Percentiles rank a stretch among this genome's conserved stretches.
phyloP scores from a whole-genome alignment of 1,284 basidiomycete species.

The Malassezia dermatis region DNA sequence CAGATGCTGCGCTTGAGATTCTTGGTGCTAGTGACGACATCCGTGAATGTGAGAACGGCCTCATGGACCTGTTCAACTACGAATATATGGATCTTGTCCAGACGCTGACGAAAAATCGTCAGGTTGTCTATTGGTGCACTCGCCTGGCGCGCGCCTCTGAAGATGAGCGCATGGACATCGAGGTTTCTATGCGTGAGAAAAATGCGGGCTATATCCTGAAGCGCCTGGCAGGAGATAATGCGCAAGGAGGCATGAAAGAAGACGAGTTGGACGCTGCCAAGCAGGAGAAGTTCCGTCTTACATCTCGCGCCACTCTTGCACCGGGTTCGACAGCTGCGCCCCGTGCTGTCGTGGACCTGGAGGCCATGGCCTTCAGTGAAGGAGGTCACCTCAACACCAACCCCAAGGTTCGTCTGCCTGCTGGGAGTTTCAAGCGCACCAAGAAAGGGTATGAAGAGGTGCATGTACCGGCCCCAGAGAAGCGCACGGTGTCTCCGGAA shows the following conservation, averaged over 20 bases:
- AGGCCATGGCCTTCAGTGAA: conserved; percentile 87
- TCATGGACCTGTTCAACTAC: conserved; percentile 96
- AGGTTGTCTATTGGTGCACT: conserved; percentile 95
- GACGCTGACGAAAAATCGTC: conserved; percentile 85
- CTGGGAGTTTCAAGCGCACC: conserved; percentile 91
- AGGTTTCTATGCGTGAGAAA: conserved; percentile 97
- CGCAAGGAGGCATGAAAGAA: conserved; percentile 50
- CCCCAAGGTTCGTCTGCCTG: conserved; percentile 93
- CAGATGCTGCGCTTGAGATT: conserved; percentile 70
- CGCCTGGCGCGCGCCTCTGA: conserved; percentile 74
- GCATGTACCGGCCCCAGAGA: conserved; percentile 86
- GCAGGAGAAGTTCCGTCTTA: conserved; percentile 52
- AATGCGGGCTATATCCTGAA: conserved; percentile 90
- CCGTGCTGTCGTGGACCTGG: conserved; percentile 75
- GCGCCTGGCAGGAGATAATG: conserved; percentile 53
- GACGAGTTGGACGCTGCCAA: conserved; percentile 59
- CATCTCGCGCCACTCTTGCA: conserved; percentile 75
- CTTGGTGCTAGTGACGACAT: conserved; percentile 74
- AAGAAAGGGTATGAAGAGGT: conserved; percentile 98
- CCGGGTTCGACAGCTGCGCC: conserved; percentile 75
- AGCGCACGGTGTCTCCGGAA: conserved; percentile 54
- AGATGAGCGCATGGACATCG: conserved; percentile 81
- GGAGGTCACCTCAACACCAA: conserved; percentile 96
- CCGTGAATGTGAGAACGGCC: conserved; percentile 88
- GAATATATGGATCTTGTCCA: conserved; percentile 79